phyloP scores from a whole-genome alignment of 106 monocot species.

The Allium fistulosum region DNA sequence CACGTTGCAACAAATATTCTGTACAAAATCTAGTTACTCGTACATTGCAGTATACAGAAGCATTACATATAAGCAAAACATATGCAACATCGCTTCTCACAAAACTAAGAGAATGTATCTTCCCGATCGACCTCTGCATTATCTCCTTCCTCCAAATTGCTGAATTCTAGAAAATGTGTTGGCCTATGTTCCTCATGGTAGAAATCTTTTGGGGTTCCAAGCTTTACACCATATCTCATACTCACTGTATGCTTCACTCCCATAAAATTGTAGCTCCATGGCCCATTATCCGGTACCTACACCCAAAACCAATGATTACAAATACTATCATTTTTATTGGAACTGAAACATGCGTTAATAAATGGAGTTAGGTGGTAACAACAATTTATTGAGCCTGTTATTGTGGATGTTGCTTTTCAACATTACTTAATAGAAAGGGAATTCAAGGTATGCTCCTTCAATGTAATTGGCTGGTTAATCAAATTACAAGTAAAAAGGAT shows the following conservation, averaged over 20 bases:
- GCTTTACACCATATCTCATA: constrained; percentile 85
- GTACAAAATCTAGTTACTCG: too few relatives aligned
- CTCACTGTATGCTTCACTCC: constrained; percentile 91
- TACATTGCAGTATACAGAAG: too few relatives aligned
- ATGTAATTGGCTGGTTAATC: too few relatives aligned
- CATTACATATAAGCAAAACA: too few relatives aligned
- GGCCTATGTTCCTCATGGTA: constrained; percentile 98
- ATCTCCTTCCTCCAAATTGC: constrained; percentile 85
- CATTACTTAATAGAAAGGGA: too few relatives aligned
- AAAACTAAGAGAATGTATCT: constrained; percentile 57
- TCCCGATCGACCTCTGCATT: constrained; percentile 75
- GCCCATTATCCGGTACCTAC: constrained; percentile 87
- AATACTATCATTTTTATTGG: not conserved
- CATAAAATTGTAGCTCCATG: constrained; percentile 99
- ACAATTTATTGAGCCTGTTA: too few relatives aligned
- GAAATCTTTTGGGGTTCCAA: constrained; percentile 77
- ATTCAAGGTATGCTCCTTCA: too few relatives aligned
- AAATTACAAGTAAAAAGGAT: too few relatives aligned
- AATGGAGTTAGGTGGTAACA: too few relatives aligned
- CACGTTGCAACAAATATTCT: too few relatives aligned
- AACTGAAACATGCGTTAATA: not conserved
- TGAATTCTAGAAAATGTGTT: constrained; percentile 94
- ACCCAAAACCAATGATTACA: not conserved
- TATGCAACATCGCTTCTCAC: too few relatives aligned
- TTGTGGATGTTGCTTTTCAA: too few relatives aligned